Percentiles rank a stretch among this genome's conserved stretches.
Evolutionary conservation across 2,329 filamentous ascomycete species (phyloP).

Genomic region (Fusarium succisae): DNA sequence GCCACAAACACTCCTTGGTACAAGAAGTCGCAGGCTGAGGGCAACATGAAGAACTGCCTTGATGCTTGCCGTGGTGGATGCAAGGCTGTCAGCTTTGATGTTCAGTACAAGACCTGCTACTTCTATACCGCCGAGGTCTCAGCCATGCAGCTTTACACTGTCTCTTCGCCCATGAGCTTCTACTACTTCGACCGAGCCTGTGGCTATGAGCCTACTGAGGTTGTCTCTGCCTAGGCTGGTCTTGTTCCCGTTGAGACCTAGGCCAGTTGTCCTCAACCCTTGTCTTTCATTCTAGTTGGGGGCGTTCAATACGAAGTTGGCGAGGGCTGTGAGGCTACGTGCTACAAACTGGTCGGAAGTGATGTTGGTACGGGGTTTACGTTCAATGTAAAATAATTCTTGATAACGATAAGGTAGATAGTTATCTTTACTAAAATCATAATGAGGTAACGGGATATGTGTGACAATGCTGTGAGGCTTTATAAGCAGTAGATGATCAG

Average conservation of each 20-base stretch:
- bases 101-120: not conserved
- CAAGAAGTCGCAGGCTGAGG: not conserved
- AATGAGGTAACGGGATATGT: rapidly evolving
- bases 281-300: too few relatives aligned
- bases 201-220: not conserved
- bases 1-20: not conserved
- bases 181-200: not conserved
- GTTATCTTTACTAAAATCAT: too few relatives aligned
- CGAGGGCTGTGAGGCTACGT: rapidly evolving
- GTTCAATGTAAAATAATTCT: not conserved
- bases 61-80: not conserved
- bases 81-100: not conserved
- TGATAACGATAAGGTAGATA: not conserved
- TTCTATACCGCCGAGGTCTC: not conserved
- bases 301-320: not conserved
- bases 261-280: rapidly evolving
- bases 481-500: rapidly evolving
- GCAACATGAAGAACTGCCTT: not conserved
- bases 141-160: not conserved
- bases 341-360: rapidly evolving
- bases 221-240: too few relatives aligned
- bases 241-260: not conserved
- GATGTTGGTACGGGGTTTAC: not conserved
- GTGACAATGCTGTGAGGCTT: rapidly evolving
- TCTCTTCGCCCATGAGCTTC: not conserved